Conservation (phyloP, 2,329 filamentous ascomycete species). For the Camillea tinctor region DNA sequence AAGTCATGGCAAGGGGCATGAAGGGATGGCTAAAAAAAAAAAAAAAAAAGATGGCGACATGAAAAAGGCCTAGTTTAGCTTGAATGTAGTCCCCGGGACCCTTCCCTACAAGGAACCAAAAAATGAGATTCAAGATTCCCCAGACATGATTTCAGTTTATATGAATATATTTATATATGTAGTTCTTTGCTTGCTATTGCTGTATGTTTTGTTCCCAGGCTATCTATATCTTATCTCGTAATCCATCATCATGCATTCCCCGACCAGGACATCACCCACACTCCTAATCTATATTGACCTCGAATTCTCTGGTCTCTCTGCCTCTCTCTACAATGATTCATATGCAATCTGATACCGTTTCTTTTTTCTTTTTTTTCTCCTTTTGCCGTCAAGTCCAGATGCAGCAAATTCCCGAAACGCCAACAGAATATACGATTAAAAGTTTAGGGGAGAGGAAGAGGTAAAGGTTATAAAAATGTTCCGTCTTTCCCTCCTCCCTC, state of each 20-base stretch:
- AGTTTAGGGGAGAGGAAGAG: not conserved
- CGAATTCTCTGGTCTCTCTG: not conserved
- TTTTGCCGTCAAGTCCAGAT: not conserved
- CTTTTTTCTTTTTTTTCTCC: not conserved
- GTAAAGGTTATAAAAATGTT: no score
- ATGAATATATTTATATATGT: not conserved
- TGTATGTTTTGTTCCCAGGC: not conserved
- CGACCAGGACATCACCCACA: not conserved
- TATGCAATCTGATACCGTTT: not conserved
- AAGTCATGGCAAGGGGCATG: slow-evolving; percentile 29
- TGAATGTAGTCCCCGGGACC: slow-evolving; percentile 24
- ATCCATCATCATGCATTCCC: not conserved
- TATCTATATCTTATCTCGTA: not conserved
- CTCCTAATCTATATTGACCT: not conserved
- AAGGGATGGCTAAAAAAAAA: slow-evolving; percentile 25
- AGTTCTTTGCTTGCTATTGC: no score
- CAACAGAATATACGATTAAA: not conserved
- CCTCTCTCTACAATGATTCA: not conserved
- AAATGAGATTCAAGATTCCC: slow-evolving; percentile 30
- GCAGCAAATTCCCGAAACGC: not conserved
- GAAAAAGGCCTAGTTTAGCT: slow-evolving; percentile 27
- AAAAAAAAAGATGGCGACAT: slow-evolving; percentile 28
- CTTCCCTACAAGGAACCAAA: slow-evolving; percentile 25
- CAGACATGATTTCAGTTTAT: slow-evolving; percentile 6
- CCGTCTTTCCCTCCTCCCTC: slow-evolving; percentile 2